phyloP scores from a whole-genome alignment of 1,284 basidiomycete genomes.

The Ustilago lituana region DNA sequence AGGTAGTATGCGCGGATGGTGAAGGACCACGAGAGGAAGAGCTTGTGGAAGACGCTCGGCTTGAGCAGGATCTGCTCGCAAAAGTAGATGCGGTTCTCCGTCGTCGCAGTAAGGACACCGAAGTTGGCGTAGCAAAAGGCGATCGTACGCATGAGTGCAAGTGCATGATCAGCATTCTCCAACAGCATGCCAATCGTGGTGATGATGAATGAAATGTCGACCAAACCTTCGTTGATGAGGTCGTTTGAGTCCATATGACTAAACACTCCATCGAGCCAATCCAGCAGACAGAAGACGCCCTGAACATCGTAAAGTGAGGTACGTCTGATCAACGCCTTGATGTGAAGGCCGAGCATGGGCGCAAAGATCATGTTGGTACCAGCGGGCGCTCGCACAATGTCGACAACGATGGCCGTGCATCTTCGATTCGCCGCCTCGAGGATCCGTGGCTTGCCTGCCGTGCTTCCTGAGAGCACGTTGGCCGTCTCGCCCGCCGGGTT shows the following conservation, averaged over 20 bases:
- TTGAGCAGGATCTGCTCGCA: constrained; percentile 62
- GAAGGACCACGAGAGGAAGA: constrained; percentile 65
- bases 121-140: constrained; percentile 65
- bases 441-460: constrained; percentile 62
- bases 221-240: constrained; percentile 43
- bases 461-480: constrained; percentile 62
- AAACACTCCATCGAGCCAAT: constrained; percentile 62
- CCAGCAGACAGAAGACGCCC: constrained; percentile 63
- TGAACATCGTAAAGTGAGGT: constrained; percentile 65
- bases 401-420: constrained; percentile 63
- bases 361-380: constrained; percentile 54
- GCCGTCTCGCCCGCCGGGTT: constrained; percentile 63
- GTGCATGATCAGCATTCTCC: constrained; percentile 60
- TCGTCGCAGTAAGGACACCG: constrained; percentile 52
- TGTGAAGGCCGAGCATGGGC: constrained; percentile 58
- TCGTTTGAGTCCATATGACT: constrained; percentile 61
- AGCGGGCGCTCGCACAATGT: constrained; percentile 56
- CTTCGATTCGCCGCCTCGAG: constrained; percentile 63
- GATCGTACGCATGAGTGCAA: constrained; percentile 63
- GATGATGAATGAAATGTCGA: constrained; percentile 62
- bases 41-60: constrained; percentile 58
- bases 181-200: constrained; percentile 57
- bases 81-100: constrained; percentile 52
- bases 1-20: constrained; percentile 64
- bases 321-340: constrained; percentile 61